Conservation (phyloP, 768 basidiomycete genomes). For the Tephrocybe sp. region DNA sequence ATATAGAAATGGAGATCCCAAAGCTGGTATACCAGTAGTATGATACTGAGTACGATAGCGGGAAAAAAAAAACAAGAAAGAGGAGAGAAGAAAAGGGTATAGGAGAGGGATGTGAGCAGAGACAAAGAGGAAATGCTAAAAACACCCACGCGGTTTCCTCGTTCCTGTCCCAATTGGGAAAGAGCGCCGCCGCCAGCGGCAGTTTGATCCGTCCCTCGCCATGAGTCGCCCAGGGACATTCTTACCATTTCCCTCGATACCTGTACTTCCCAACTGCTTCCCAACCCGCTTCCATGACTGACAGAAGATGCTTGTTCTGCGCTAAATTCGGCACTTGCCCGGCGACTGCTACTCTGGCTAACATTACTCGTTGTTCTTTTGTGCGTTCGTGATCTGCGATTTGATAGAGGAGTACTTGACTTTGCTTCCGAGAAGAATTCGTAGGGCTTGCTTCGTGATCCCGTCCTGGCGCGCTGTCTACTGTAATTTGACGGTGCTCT, state of each 20-base stretch:
- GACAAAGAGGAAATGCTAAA: slow-evolving; percentile 19
- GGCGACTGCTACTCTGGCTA: slow-evolving; percentile 37
- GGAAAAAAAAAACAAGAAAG: slow-evolving; percentile 18
- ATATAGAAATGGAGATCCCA: slow-evolving; percentile 41
- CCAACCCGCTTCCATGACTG: slow-evolving; percentile 27
- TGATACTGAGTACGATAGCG: slow-evolving; percentile 24
- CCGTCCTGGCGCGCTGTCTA: slow-evolving; percentile 17
- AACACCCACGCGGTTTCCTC: slow-evolving; percentile 40
- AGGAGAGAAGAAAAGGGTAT: slow-evolving; percentile 27
- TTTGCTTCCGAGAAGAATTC: slow-evolving; percentile 11
- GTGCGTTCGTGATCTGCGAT: slow-evolving; percentile 18
- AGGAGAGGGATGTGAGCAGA: slow-evolving; percentile 26
- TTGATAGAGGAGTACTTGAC: slow-evolving; percentile 9
- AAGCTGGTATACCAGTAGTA: slow-evolving; percentile 22
- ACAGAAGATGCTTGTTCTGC: slow-evolving; percentile 43
- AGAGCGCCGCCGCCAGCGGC: slow-evolving; percentile 4
- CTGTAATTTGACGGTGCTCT: not conserved
- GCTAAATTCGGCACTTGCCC: slow-evolving; percentile 60
- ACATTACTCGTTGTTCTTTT: slow-evolving; percentile 32
- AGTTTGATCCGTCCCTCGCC: slow-evolving; percentile 15
- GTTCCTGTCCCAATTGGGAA: slow-evolving; percentile 37
- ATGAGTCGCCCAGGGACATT: slow-evolving; percentile 40
- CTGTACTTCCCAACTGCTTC: slow-evolving; percentile 56
- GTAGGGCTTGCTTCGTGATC: slow-evolving; percentile 11
- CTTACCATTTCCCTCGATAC: slow-evolving; percentile 57